Conservation (phyloP, 169 alveolate genomes). For the Eimeria necatrix region DNA sequence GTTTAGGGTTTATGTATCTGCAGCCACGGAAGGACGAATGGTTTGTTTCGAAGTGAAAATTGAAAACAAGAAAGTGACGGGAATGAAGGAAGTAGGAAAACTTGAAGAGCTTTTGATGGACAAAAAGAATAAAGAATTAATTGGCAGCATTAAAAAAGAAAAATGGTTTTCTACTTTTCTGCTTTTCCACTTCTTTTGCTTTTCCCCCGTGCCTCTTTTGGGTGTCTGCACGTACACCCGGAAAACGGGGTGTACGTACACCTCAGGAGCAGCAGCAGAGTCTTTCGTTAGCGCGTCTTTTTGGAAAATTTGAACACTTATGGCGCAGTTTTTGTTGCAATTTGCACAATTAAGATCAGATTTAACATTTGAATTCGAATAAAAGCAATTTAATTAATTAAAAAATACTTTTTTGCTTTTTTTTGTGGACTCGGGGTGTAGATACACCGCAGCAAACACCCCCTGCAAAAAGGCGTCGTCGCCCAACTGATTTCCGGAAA, state of each 20-base stretch:
- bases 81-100: not conserved
- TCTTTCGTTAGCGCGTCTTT: no score
- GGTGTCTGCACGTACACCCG: no score
- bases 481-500: not conserved
- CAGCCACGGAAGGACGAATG: constrained; percentile 23
- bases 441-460: constrained; percentile 30
- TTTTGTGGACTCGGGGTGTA: not conserved
- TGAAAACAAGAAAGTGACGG: not conserved
- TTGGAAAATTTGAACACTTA: no score
- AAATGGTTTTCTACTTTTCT: no score
- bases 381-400: not conserved
- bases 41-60: not conserved
- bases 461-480: constrained; percentile 7
- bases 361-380: no score
- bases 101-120: not conserved
- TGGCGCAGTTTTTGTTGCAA: not conserved
- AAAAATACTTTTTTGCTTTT: not conserved
- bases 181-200: no score
- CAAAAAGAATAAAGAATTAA: no score
- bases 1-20: not conserved
- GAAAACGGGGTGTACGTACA: no score
- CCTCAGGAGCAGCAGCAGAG: no score
- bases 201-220: no score
- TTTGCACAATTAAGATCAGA: not conserved
- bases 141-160: not conserved